Evolutionary conservation across 441 rosid genomes (phyloP).

Genomic region (Capsella rubella): DNA sequence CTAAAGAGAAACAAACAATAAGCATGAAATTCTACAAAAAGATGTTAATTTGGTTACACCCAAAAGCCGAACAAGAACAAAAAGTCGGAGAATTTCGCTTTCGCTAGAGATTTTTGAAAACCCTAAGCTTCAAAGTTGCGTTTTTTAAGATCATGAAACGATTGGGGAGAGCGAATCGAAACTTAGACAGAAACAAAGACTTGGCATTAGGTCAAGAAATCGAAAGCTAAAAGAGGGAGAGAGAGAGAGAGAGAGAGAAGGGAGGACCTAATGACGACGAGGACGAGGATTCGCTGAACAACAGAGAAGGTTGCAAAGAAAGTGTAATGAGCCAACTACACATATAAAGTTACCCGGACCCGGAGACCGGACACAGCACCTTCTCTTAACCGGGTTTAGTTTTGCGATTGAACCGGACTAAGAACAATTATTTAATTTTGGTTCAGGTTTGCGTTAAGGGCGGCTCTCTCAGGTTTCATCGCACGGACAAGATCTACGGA

Average conservation of each 20-base stretch:
- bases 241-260: not conserved
- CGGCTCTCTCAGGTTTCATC: too few relatives aligned
- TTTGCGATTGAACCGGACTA: too few relatives aligned
- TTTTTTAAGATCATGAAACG: slow-evolving; percentile 7
- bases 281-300: slow-evolving; percentile 5
- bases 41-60: not conserved
- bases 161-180: slow-evolving; percentile 1
- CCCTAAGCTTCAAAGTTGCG: slow-evolving; percentile 13
- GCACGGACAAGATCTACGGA: too few relatives aligned
- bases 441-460: too few relatives aligned
- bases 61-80: not conserved
- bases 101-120: not conserved
- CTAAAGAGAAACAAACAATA: slow-evolving; percentile 8
- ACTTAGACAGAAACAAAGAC: not conserved
- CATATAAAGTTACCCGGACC: slow-evolving; percentile 5
- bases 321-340: not conserved
- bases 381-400: too few relatives aligned
- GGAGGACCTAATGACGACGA: slow-evolving; percentile 28
- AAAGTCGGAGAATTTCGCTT: not conserved
- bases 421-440: too few relatives aligned
- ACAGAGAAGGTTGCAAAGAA: not conserved
- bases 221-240: not conserved
- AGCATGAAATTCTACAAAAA: not conserved
- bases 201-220: not conserved
- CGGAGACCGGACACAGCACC: too few relatives aligned